These are phyloP conservation scores for Westerdykella aurantiaca DNA, from an alignment of 2,329 filamentous ascomycete species.

Conservation along the genomic window DNA sequence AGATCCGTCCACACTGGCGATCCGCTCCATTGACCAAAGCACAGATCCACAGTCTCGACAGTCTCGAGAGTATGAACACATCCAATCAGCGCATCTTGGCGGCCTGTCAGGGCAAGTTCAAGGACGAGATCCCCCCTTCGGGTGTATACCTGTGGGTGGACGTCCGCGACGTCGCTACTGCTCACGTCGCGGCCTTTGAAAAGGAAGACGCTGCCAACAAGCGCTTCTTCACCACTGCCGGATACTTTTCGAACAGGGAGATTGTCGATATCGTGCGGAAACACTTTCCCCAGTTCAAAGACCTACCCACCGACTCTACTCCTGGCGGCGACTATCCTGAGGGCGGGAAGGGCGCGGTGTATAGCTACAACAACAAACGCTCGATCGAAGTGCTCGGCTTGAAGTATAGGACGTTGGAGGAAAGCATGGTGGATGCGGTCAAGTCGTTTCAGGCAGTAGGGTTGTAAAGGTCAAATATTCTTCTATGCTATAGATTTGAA, in stretches of 20 bases:
- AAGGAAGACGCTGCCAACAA: conserved; percentile 54
- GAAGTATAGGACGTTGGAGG: conserved; percentile 53
- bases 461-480: conserved; percentile 25
- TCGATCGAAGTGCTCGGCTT: conserved; percentile 54
- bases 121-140: conserved; percentile 53
- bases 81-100: conserved; percentile 64
- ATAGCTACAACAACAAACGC: conserved; percentile 51
- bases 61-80: conserved; percentile 62
- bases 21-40: conserved; percentile 2
- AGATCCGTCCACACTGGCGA: background rate
- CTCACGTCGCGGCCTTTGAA: conserved; percentile 56
- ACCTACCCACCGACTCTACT: conserved; percentile 42
- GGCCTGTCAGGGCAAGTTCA: conserved; percentile 58
- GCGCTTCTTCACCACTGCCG: conserved; percentile 57
- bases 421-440: conserved; percentile 57
- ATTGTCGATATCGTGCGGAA: conserved; percentile 53
- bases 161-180: conserved; percentile 54
- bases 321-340: conserved; percentile 44
- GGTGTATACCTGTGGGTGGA: conserved; percentile 48
- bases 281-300: conserved; percentile 50
- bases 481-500: background rate
- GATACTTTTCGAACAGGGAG: conserved; percentile 56
- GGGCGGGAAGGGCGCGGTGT: conserved; percentile 40
- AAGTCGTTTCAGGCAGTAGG: conserved; percentile 56
- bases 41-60: conserved; percentile 53